These are phyloP conservation scores for Candida easanensis DNA, from an alignment of 805 yeast species.

Conservation along the genomic window DNA sequence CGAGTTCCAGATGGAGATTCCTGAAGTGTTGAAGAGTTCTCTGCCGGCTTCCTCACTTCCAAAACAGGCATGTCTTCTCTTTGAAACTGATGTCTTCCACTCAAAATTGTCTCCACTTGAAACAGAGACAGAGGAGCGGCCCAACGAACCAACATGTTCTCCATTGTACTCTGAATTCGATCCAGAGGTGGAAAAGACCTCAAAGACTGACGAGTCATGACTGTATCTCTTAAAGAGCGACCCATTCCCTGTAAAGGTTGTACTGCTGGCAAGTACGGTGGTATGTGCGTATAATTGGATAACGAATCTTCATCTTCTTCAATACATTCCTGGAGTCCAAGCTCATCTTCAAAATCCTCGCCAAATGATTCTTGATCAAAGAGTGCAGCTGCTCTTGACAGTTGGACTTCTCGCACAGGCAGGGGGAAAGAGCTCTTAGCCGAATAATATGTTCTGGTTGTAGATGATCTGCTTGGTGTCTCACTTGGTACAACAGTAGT, in stretches of 20 bases:
- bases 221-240: slow-evolving; percentile 27
- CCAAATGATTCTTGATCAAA: no score
- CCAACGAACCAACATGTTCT: slow-evolving; percentile 36
- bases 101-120: slow-evolving; percentile 28
- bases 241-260: slow-evolving; percentile 17
- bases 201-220: slow-evolving; percentile 28
- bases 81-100: slow-evolving; percentile 34
- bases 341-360: no score
- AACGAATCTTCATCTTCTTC: no score
- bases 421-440: not conserved
- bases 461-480: not conserved
- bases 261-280: slow-evolving; percentile 19
- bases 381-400: no score
- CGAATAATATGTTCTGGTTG: not conserved
- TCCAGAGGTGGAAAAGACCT: slow-evolving; percentile 28
- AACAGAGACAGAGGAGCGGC: slow-evolving; percentile 30
- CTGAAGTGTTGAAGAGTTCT: not conserved
- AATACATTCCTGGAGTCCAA: no score
- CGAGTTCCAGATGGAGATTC: no score
- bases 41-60: not conserved
- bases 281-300: no score
- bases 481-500: not conserved
- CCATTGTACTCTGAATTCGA: slow-evolving; percentile 32
- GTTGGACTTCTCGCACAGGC: no score
- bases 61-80: slow-evolving; percentile 21